Evolutionary conservation across 352 stramenopile species (phyloP).

Genomic region (Phytophthora rubi): DNA sequence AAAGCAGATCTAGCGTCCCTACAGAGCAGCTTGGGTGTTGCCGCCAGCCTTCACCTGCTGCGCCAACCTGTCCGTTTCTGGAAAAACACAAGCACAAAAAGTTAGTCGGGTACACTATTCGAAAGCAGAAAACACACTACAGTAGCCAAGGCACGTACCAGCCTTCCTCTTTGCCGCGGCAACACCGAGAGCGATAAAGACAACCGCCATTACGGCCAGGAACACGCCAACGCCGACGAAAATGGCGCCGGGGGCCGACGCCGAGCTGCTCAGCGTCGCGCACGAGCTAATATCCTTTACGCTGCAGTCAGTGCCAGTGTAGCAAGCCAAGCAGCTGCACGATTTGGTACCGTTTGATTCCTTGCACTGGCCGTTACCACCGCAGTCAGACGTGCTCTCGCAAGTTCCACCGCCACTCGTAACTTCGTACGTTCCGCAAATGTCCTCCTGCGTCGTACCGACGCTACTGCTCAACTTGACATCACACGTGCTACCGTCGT

Average conservation of each 20-base stretch:
- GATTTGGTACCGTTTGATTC: conserved; percentile 63
- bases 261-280: conserved; percentile 64
- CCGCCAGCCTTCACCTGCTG: conserved; percentile 67
- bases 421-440: conserved; percentile 78
- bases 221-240: conserved; percentile 78
- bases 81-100: conserved; percentile 9
- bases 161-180: conserved; percentile 75
- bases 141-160: conserved; percentile 45
- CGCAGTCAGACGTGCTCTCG: conserved; percentile 68
- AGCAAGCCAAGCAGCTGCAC: conserved; percentile 81
- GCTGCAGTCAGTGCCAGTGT: conserved; percentile 79
- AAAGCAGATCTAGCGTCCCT: conserved; percentile 29
- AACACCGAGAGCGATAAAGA: conserved; percentile 77
- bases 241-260: conserved; percentile 69
- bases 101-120: conserved; percentile 3
- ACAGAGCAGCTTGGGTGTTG: conserved; percentile 47
- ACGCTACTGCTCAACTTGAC: conserved; percentile 54
- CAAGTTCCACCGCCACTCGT: conserved; percentile 70
- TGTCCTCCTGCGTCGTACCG: conserved; percentile 76
- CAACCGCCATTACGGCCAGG: conserved; percentile 74
- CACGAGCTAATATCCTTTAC: conserved; percentile 78
- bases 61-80: conserved; percentile 72
- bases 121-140: background rate
- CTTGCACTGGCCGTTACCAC: conserved; percentile 77
- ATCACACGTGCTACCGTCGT: conserved; percentile 70